Evolutionary conservation across 805 yeast species (phyloP).

Genomic region (Hyphopichia homilentoma): DNA sequence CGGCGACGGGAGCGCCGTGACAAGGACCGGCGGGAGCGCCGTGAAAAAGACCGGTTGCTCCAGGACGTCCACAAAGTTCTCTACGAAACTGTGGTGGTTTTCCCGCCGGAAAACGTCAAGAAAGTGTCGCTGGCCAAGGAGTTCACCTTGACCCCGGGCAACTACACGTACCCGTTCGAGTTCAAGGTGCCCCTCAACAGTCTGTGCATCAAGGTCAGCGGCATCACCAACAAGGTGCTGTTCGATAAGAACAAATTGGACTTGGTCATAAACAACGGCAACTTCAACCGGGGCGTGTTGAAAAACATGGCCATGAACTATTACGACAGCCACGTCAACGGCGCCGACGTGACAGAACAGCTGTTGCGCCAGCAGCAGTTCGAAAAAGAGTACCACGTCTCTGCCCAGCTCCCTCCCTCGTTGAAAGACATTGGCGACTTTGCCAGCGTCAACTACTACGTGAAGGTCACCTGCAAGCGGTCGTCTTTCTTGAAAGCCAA

Average conservation of each 20-base stretch:
- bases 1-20: conserved; percentile 4
- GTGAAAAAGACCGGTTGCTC: conserved; percentile 14
- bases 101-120: conserved; percentile 50
- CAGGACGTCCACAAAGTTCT: conserved; percentile 44
- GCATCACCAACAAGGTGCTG: conserved; percentile 29
- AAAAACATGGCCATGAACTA: conserved; percentile 17
- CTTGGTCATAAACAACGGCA: conserved; percentile 31
- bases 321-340: conserved; percentile 1
- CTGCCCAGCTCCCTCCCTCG: conserved; percentile 32
- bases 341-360: background rate
- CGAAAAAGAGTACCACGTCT: conserved; percentile 27
- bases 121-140: conserved; percentile 40
- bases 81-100: conserved; percentile 47
- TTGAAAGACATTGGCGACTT: conserved; percentile 26
- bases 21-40: conserved; percentile 13
- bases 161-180: conserved; percentile 46
- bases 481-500: conserved; percentile 47
- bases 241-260: conserved; percentile 27
- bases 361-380: conserved; percentile 3
- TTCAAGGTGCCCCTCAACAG: conserved; percentile 42
- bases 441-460: conserved; percentile 48
- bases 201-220: conserved; percentile 35
- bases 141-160: conserved; percentile 48
- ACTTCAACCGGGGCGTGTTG: conserved; percentile 16
- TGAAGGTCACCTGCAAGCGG: conserved; percentile 59